These are phyloP conservation scores for Mrakia gelida DNA, from an alignment of 768 basidiomycete genomes.

Conservation along the genomic window DNA sequence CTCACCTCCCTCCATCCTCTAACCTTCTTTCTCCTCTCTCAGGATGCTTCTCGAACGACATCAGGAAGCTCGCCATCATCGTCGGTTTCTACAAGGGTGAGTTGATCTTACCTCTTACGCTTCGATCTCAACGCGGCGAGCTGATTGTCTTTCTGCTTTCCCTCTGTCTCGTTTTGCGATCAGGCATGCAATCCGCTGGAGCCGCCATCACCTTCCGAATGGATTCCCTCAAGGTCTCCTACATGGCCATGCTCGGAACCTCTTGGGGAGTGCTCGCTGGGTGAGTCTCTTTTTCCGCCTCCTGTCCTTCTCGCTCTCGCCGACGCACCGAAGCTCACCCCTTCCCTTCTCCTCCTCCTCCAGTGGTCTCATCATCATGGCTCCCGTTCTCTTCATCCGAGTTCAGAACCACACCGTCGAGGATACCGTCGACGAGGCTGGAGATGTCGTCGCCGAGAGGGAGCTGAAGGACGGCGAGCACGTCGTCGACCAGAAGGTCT, in stretches of 20 bases:
- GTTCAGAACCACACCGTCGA: conserved; percentile 17
- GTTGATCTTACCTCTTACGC: no score
- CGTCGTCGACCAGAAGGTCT: not conserved
- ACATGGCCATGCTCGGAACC: not conserved
- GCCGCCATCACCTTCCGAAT: conserved; percentile 13
- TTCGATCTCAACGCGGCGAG: no score
- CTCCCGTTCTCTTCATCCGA: conserved; percentile 2
- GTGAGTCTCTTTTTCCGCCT: no score
- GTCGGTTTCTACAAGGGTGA: conserved; percentile 54
- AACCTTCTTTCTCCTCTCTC: not conserved
- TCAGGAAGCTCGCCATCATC: conserved; percentile 71
- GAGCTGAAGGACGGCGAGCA: not conserved
- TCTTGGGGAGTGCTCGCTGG: not conserved
- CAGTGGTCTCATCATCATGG: conserved; percentile 10
- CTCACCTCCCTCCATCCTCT: not conserved
- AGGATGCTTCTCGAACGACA: conserved; percentile 79
- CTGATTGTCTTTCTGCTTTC: no score
- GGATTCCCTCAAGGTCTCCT: not conserved
- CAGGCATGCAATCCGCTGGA: not conserved
- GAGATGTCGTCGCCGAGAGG: conserved; percentile 15
- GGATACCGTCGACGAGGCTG: not conserved
- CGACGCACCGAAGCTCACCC: no score
- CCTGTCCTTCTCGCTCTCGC: no score
- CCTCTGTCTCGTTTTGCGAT: no score
- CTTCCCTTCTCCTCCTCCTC: no score